Percentiles rank a stretch among this genome's conserved stretches.
Conservation (phyloP, 768 basidiomycete species). For the Phanerodontia chrysosporium region DNA sequence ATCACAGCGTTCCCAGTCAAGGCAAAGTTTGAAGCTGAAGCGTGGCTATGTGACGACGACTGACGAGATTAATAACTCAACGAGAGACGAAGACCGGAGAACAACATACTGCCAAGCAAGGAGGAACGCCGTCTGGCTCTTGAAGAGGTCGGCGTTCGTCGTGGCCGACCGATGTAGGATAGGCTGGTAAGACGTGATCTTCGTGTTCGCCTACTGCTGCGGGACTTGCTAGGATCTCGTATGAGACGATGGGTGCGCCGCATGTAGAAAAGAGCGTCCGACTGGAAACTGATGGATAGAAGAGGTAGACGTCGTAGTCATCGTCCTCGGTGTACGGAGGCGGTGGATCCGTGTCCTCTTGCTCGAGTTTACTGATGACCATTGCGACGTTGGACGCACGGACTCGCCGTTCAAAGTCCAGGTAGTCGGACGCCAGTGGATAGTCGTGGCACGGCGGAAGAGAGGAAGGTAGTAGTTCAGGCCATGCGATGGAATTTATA, state of each 20-base stretch:
- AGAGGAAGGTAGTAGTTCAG: background rate
- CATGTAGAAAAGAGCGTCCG: background rate
- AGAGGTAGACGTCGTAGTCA: background rate
- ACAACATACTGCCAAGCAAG: background rate
- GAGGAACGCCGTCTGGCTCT: background rate
- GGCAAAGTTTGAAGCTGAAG: background rate
- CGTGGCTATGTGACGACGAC: background rate
- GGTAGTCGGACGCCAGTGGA: background rate
- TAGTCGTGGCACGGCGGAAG: background rate
- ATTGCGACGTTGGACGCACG: background rate
- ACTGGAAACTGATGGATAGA: slow-evolving; percentile 1
- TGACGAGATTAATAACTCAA: background rate
- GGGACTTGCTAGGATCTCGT: background rate
- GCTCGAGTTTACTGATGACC: background rate
- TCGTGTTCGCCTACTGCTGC: background rate
- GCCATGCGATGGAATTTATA: slow-evolving; percentile 1
- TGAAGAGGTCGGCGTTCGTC: background rate
- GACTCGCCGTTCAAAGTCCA: background rate
- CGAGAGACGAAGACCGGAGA: background rate
- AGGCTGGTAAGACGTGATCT: background rate
- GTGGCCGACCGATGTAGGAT: background rate
- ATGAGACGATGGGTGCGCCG: background rate
- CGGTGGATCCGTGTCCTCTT: background rate
- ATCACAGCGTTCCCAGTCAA: background rate
- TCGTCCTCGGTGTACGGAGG: background rate